Percentiles rank a stretch among this genome's conserved stretches.
Conservation (phyloP, 768 basidiomycete genomes). For the Phlebiopsis flavidoalba region DNA sequence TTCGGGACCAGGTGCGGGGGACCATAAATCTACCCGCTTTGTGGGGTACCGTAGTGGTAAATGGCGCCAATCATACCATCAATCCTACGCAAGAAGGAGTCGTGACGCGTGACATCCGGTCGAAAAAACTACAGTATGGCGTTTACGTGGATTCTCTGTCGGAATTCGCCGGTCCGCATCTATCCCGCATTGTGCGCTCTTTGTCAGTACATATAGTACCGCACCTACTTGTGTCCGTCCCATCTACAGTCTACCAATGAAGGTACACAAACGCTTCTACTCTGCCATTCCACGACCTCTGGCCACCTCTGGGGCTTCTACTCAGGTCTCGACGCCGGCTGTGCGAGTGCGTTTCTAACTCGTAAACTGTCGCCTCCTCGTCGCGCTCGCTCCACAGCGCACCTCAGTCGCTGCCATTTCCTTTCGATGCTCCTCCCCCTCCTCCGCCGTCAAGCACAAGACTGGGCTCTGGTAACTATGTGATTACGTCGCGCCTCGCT, state of each 20-base stretch:
- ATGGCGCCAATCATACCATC: too few species aligned
- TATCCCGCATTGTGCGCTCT: background rate
- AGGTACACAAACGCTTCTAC: constrained; percentile 49
- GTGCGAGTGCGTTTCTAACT: constrained; percentile 16
- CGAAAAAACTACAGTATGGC: too few species aligned
- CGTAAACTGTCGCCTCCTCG: constrained; percentile 26
- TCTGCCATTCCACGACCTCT: constrained; percentile 36
- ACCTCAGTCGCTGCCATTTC: constrained; percentile 25
- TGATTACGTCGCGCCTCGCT: constrained; percentile 39
- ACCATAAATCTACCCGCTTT: too few species aligned
- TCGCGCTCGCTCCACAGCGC: constrained; percentile 40
- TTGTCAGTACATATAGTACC: background rate
- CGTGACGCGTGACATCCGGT: too few species aligned
- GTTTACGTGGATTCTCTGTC: too few species aligned
- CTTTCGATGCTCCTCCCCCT: constrained; percentile 34
- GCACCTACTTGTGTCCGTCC: background rate
- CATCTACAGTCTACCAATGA: constrained; percentile 30
- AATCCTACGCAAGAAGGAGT: too few species aligned
- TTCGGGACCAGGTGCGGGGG: too few species aligned
- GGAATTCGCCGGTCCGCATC: background rate
- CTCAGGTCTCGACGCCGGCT: background rate
- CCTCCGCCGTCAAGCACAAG: constrained; percentile 35
- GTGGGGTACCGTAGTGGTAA: too few species aligned
- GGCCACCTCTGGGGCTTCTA: constrained; percentile 12
- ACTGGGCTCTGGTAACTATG: constrained; percentile 33